A percentile compares a stretch with the other conserved stretches of the same genome.
These are phyloP conservation scores for Sclerotinia spermophila DNA, from an alignment of 2,329 filamentous ascomycete species.

Conservation along the genomic window DNA sequence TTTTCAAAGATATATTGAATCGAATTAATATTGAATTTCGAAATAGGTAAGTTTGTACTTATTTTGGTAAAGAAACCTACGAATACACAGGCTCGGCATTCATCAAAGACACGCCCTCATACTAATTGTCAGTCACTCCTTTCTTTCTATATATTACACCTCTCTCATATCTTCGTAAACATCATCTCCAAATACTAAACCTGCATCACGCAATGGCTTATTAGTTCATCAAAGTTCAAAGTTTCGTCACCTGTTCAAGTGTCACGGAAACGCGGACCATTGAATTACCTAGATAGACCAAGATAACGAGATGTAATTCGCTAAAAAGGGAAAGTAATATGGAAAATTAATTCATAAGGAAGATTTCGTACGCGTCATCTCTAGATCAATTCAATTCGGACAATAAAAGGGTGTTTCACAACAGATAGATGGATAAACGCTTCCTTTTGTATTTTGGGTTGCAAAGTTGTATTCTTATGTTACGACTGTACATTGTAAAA, in stretches of 20 bases:
- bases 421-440: background rate
- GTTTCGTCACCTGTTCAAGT: background rate
- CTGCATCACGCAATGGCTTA: background rate
- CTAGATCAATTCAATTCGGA: background rate
- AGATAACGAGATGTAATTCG: background rate
- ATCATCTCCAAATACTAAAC: background rate
- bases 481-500: too few relatives aligned
- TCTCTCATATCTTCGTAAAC: background rate
- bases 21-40: too few relatives aligned
- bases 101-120: too few relatives aligned
- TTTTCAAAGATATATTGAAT: too few relatives aligned
- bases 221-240: background rate
- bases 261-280: background rate
- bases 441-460: background rate
- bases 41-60: too few relatives aligned
- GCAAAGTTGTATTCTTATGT: background rate
- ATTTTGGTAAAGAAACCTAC: too few relatives aligned
- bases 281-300: background rate
- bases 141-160: background rate
- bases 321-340: background rate
- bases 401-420: background rate
- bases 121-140: too few relatives aligned
- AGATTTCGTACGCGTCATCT: constrained; percentile 11
- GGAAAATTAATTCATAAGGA: background rate
- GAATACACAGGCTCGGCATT: too few relatives aligned